These are phyloP conservation scores for Aspergillus jensenii DNA, from an alignment of 2,329 filamentous ascomycete genomes.

Conservation along the genomic window DNA sequence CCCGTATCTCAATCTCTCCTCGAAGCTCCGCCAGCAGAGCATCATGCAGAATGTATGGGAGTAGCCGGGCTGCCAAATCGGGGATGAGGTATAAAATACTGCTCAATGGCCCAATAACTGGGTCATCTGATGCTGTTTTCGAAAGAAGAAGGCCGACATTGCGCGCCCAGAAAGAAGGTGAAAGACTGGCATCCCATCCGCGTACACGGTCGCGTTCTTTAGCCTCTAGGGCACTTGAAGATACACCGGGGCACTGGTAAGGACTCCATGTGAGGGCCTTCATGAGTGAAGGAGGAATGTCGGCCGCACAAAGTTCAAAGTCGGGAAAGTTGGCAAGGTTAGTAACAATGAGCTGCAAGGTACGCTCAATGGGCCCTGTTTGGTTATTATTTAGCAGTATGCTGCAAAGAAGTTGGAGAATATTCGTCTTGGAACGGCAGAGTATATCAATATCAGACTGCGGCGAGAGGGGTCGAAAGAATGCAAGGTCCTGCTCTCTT, in stretches of 20 bases:
- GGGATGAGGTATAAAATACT: conserved; percentile 65
- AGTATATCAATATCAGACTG: conserved; percentile 15
- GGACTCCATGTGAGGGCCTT: conserved; percentile 43
- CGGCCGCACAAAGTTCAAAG: conserved; percentile 33
- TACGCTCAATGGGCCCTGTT: conserved; percentile 45
- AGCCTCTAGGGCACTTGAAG: conserved; percentile 20
- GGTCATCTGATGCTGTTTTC: conserved; percentile 59
- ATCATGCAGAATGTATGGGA: conserved; percentile 84
- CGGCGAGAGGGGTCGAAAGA: conserved; percentile 20
- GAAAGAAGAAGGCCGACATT: conserved; percentile 52
- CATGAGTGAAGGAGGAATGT: conserved; percentile 38
- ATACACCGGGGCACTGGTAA: conserved; percentile 39
- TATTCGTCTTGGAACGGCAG: conserved; percentile 58
- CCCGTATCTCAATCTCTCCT: conserved; percentile 59
- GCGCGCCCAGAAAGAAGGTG: conserved; percentile 36
- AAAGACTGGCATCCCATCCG: conserved; percentile 20
- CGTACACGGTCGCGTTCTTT: conserved; percentile 15
- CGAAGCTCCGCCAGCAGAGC: conserved; percentile 70
- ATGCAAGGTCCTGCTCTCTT: conserved; percentile 38
- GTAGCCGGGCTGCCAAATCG: conserved; percentile 69
- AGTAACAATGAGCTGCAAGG: conserved; percentile 44
- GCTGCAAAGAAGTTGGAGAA: conserved; percentile 62
- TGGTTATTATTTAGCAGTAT: conserved; percentile 61
- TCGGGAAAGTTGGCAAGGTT: conserved; percentile 30
- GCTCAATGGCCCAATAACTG: conserved; percentile 67